phyloP scores from a whole-genome alignment of 176 grass and related monocot genomes.

The Miscanthus lutarioriparius region DNA sequence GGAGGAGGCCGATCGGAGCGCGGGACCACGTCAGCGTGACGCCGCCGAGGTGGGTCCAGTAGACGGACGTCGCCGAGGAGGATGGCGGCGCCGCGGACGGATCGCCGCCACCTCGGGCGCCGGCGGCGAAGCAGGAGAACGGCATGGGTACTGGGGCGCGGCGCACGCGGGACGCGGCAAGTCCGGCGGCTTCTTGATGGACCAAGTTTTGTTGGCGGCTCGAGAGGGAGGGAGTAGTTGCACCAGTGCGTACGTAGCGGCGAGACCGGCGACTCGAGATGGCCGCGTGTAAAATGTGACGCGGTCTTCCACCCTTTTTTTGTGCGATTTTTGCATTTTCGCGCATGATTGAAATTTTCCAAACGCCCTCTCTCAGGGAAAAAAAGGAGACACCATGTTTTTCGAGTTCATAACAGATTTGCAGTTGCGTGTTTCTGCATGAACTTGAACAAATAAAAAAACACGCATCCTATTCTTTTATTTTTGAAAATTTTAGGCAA shows the following conservation, averaged over 20 bases:
- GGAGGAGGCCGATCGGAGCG: slow-evolving; percentile 40
- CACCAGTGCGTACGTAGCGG: slow-evolving; percentile 28
- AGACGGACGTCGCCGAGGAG: slow-evolving; percentile 54
- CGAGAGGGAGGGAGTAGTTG: slow-evolving; percentile 5
- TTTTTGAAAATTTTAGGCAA: too few species aligned
- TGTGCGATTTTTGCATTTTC: not conserved
- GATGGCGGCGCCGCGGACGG: slow-evolving; percentile 9
- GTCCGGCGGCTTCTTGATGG: not conserved
- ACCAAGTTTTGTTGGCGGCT: slow-evolving; percentile 7
- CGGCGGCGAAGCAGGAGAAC: slow-evolving; percentile 46
- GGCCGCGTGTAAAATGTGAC: slow-evolving; percentile 19
- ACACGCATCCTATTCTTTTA: too few species aligned
- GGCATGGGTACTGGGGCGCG: slow-evolving; percentile 23
- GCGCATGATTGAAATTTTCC: not conserved
- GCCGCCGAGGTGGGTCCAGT: slow-evolving; percentile 53
- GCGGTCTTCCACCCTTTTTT: not conserved
- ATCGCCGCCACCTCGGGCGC: not conserved
- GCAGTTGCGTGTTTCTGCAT: not conserved
- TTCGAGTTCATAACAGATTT: not conserved
- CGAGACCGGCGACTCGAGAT: slow-evolving; percentile 27
- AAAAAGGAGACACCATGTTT: not conserved
- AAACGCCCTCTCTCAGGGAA: not conserved
- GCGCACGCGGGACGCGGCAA: slow-evolving; percentile 1
- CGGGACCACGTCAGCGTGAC: slow-evolving; percentile 51
- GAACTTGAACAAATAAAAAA: not conserved